Evolutionary conservation across 257 asterid species (phyloP), one percentile per base, ranked within the genome.

Genomic region (Scutellaria galericulata): DNA sequence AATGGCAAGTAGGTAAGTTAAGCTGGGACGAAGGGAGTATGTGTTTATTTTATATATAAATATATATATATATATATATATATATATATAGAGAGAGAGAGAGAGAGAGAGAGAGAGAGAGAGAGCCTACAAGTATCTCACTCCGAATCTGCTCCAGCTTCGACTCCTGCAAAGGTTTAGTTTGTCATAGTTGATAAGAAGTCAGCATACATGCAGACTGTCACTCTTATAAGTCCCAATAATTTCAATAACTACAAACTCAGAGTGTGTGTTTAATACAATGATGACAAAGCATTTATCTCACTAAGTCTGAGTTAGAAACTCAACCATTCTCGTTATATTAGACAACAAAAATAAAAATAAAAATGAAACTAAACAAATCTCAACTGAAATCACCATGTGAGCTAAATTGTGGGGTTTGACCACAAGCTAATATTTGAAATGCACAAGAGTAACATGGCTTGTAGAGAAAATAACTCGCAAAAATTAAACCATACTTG

Each of bases 141-240:
- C 73, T 76, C 52, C 75, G 93, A 71, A 92, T 59, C 56, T 71
- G 74, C 75, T 87, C 97, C 85, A 95, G 83, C 79, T 85, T 95
- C 42, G 88, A 82, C 79, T 92, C 99, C 99, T 95, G 92, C 78
- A 74, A 83, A 79, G 61, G 70, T 56, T 71, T 69, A 61, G 40
- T 31, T 41, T 52, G 75, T 75, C 72, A 77, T 78, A 67, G 41
- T 50, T 37, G 46, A 68, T 52, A 35, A 71, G 42, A 66, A n/a
- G 14, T 46, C 60, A 53, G 31, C 55, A 73, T 69, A 75, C 63
- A 69, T 20, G 62, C 66, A 24, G 39, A 71, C 60, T 10, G 46
- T 46, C 22, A 77, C 66, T 67, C 31, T n/a, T 0, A 27, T 31
- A 20, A 22, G 55, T 63, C 65, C 12, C 7, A 42, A 39, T 61